Percentiles rank a stretch among this genome's conserved stretches.
These are phyloP conservation scores for Monilinia fructicola DNA, from an alignment of 2,329 filamentous ascomycete genomes.

Conservation along the genomic window DNA sequence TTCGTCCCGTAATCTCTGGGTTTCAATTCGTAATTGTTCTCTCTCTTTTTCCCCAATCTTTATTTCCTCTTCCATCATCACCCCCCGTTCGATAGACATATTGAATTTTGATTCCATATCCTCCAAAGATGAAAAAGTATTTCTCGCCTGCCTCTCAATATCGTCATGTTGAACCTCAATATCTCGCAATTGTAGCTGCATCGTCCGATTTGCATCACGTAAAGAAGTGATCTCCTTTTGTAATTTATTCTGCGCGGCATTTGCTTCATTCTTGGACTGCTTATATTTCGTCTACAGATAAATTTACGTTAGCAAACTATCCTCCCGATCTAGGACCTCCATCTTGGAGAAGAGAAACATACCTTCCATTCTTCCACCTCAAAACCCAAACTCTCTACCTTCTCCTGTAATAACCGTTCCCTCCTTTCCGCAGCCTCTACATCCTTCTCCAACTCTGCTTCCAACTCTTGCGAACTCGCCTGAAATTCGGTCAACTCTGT, in stretches of 20 bases:
- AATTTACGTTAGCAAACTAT: constrained; percentile 31
- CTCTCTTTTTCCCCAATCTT: constrained; percentile 88
- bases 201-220: constrained; percentile 76
- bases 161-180: constrained; percentile 98
- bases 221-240: constrained; percentile 96
- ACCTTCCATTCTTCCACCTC: constrained; percentile 99
- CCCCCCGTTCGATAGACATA: constrained; percentile 83
- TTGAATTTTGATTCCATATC: constrained; percentile 98
- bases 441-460: constrained; percentile 93
- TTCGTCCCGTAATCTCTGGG: constrained; percentile 86
- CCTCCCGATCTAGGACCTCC: constrained; percentile 19
- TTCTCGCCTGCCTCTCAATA: constrained; percentile 92
- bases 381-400: constrained; percentile 78
- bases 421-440: constrained; percentile 93
- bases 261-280: constrained; percentile 87
- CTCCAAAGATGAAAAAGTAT: constrained; percentile 92
- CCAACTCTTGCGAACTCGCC: constrained; percentile 87
- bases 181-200: constrained; percentile 83
- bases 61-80: constrained; percentile 94
- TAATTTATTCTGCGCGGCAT: constrained; percentile 75
- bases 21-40: constrained; percentile 83
- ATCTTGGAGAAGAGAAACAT: constrained; percentile 40
- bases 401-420: constrained; percentile 81
- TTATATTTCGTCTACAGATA: constrained; percentile 80
- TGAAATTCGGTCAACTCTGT: constrained; percentile 91